Percentiles rank a stretch among this genome's conserved stretches.
Evolutionary conservation across 2,329 filamentous ascomycete genomes (phyloP).

Genomic region (Albifimbria verrucaria): DNA sequence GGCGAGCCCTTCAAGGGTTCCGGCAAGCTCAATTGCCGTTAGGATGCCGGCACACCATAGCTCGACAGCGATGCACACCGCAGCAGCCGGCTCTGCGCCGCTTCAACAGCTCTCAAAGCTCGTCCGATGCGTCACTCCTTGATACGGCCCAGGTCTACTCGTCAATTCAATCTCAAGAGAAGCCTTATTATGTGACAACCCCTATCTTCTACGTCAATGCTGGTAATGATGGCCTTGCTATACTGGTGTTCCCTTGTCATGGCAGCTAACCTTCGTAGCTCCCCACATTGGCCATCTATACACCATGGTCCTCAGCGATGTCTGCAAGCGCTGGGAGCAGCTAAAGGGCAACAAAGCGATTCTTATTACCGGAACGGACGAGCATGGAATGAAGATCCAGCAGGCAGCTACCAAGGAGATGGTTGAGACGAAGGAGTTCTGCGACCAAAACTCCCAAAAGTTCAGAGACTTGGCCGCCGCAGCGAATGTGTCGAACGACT

Average conservation of each 20-base stretch:
- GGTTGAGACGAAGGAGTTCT: slow-evolving; percentile 77
- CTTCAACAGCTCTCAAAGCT: slow-evolving; percentile 29
- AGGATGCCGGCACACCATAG: slow-evolving; percentile 17
- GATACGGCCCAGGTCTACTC: background rate
- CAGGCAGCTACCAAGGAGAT: slow-evolving; percentile 72
- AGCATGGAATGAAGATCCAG: slow-evolving; percentile 97
- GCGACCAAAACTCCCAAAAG: slow-evolving; percentile 75
- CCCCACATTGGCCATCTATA: slow-evolving; percentile 96
- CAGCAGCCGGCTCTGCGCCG: slow-evolving; percentile 17
- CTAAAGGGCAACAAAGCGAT: slow-evolving; percentile 69
- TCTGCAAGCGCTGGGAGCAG: slow-evolving; percentile 86
- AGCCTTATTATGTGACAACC: slow-evolving; percentile 93
- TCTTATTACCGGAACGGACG: slow-evolving; percentile 89
- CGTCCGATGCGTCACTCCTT: slow-evolving; percentile 8
- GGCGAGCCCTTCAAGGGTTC: slow-evolving; percentile 21
- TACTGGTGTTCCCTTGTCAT: no score
- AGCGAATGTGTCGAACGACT: slow-evolving; percentile 71
- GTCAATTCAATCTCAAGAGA: no score
- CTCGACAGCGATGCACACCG: slow-evolving; percentile 24
- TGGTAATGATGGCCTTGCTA: slow-evolving; percentile 57
- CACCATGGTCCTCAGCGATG: slow-evolving; percentile 85
- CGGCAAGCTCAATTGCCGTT: slow-evolving; percentile 16
- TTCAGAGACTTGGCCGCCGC: slow-evolving; percentile 72
- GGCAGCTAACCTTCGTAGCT: no score
- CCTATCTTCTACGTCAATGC: slow-evolving; percentile 99